These are phyloP conservation scores for Ophiostoma triangulosporum DNA, from an alignment of 2,329 filamentous ascomycete genomes.

Conservation along the genomic window DNA sequence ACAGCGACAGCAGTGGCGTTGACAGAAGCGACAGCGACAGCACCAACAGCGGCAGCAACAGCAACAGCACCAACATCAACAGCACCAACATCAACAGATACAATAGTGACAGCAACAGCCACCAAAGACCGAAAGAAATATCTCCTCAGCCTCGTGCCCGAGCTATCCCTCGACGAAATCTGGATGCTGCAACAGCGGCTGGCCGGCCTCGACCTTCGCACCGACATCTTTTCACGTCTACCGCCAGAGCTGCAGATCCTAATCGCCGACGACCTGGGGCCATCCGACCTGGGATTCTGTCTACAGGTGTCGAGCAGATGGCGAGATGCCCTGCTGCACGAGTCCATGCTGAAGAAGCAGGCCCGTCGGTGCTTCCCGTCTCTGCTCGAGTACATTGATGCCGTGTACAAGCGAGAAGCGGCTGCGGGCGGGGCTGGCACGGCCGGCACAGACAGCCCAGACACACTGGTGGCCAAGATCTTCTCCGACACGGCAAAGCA, in stretches of 20 bases:
- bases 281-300: conserved; percentile 11
- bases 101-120: too few relatives aligned
- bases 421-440: not conserved
- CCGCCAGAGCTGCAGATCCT: conserved; percentile 14
- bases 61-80: too few relatives aligned
- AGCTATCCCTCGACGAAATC: conserved; percentile 12
- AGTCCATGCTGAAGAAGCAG: not conserved
- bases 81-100: too few relatives aligned
- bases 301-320: conserved; percentile 13
- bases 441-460: not conserved
- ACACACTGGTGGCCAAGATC: not conserved
- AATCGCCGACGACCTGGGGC: conserved; percentile 8
- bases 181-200: conserved; percentile 11
- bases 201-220: conserved; percentile 10
- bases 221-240: conserved; percentile 11
- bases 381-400: conserved; percentile 6
- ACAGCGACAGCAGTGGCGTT: not conserved
- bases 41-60: not conserved
- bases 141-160: conserved; percentile 4
- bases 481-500: conserved; percentile 5
- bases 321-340: conserved; percentile 7
- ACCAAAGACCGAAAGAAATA: conserved; percentile 7
- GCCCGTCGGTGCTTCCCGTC: conserved; percentile 10
- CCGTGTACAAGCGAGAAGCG: not conserved
- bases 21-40: not conserved